Conservation (phyloP, 345 rosid species). For the Moringa oleifera region DNA sequence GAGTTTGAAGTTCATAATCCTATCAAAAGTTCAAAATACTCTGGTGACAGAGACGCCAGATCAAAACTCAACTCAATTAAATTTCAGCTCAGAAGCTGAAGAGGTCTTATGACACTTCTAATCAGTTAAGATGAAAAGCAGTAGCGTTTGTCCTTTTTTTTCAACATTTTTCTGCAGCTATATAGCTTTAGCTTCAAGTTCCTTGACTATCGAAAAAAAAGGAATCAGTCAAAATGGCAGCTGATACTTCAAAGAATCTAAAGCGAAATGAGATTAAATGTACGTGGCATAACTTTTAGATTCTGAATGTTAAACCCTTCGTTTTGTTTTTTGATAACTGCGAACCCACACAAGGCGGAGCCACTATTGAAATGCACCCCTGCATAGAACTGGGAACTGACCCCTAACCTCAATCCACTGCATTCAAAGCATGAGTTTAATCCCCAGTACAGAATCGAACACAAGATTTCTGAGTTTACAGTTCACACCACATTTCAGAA, state of each 20-base stretch:
- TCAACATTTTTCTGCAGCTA: neutral
- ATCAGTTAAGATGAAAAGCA: too few relatives aligned
- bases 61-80: neutral
- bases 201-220: neutral
- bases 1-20: neutral
- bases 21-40: neutral
- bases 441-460: too few relatives aligned
- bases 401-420: too few relatives aligned
- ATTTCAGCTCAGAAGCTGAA: too few relatives aligned
- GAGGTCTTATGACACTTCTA: too few relatives aligned
- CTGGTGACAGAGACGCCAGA: neutral
- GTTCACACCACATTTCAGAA: too few relatives aligned
- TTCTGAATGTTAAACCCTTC: neutral
- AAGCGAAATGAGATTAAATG: neutral
- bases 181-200: neutral
- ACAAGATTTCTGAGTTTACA: too few relatives aligned
- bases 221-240: neutral
- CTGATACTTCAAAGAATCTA: neutral
- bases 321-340: too few relatives aligned
- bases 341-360: too few relatives aligned
- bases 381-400: too few relatives aligned
- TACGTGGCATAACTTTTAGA: neutral
- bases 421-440: too few relatives aligned
- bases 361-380: too few relatives aligned
- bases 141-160: neutral